phyloP scores from a whole-genome alignment of 148 eudicot genomes.

The Salicornia ramosissima region DNA sequence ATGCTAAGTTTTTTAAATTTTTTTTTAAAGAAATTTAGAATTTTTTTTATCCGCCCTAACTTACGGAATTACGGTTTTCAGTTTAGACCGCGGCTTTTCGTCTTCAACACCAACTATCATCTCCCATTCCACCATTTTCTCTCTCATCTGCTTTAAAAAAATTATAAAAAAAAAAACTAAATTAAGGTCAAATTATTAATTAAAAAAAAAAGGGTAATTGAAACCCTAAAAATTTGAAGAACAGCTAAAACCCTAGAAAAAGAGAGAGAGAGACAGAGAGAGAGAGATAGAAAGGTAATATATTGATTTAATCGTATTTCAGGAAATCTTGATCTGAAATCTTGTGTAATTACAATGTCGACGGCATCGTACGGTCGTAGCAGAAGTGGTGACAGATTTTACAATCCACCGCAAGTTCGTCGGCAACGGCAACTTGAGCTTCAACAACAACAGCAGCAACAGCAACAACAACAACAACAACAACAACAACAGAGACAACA shows the following conservation, averaged over 20 bases:
- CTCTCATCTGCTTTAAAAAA: constrained; percentile 2
- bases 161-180: not conserved
- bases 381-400: constrained; percentile 59
- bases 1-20: too few relatives aligned
- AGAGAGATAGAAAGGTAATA: not conserved
- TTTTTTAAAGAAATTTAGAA: too few relatives aligned
- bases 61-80: too few relatives aligned
- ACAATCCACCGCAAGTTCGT: constrained; percentile 68
- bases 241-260: constrained; percentile 20
- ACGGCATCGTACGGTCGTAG: constrained; percentile 42
- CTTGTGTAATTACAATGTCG: constrained; percentile 17
- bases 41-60: too few relatives aligned
- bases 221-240: constrained; percentile 17
- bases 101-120: not conserved
- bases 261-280: not conserved
- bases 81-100: constrained; percentile 17
- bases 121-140: constrained; percentile 1
- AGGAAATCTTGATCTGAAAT: not conserved
- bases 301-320: not conserved
- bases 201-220: not conserved
- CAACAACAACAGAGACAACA: constrained; percentile 14
- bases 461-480: constrained; percentile 21
- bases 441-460: constrained; percentile 30
- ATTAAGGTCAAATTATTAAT: not conserved
- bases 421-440: constrained; percentile 46